Evolutionary conservation across 116 monocot species (phyloP).

Genomic region (Posidonia oceanica): DNA sequence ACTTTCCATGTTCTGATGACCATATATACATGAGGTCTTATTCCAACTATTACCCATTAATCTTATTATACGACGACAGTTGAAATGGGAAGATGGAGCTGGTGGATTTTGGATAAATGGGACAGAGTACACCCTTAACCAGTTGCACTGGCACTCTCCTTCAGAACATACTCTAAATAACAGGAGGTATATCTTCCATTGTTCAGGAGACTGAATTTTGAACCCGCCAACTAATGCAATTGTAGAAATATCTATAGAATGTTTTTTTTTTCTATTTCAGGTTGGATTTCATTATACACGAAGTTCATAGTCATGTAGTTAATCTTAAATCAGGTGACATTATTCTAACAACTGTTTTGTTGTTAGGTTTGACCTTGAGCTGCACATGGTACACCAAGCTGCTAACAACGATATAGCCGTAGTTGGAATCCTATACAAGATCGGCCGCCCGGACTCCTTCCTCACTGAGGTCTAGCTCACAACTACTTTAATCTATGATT

Average conservation of each 20-base stretch:
- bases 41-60: not conserved
- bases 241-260: too few relatives aligned
- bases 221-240: too few relatives aligned
- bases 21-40: too few relatives aligned
- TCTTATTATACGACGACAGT: not conserved
- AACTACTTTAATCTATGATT: not conserved
- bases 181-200: conserved; percentile 10
- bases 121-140: conserved; percentile 19
- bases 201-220: too few relatives aligned
- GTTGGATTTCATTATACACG: too few relatives aligned
- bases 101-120: conserved; percentile 32
- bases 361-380: not conserved
- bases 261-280: too few relatives aligned
- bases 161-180: conserved; percentile 52
- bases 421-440: conserved; percentile 43
- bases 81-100: conserved; percentile 24
- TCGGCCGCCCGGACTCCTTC: conserved; percentile 40
- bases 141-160: conserved; percentile 57
- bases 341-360: too few relatives aligned
- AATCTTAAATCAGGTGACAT: not conserved
- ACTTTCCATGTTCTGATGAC: too few relatives aligned
- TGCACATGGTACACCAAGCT: conserved; percentile 32
- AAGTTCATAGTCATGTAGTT: not conserved
- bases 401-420: conserved; percentile 34
- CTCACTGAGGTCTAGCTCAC: conserved; percentile 16